Conservation (phyloP, 2,329 filamentous ascomycete species). For the Microdochium trichocladiopsis region DNA sequence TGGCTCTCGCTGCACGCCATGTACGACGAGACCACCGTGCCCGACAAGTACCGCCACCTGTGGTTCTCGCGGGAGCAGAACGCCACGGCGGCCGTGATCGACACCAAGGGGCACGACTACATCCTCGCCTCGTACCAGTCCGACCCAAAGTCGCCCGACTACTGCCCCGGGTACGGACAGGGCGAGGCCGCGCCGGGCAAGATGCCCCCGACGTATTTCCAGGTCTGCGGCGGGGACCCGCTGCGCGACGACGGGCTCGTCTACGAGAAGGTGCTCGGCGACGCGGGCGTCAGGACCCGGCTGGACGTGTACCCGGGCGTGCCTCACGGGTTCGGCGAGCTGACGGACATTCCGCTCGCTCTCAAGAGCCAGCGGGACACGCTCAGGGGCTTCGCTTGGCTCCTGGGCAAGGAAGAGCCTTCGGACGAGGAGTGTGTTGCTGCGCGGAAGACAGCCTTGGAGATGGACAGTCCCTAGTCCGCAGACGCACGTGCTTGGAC, state of each 20-base stretch:
- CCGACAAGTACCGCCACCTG: not conserved
- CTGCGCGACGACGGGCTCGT: conserved; percentile 44
- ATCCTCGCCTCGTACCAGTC: not conserved
- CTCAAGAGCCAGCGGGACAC: conserved; percentile 16
- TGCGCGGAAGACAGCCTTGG: not conserved
- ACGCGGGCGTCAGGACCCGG: conserved; percentile 30
- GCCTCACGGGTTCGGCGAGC: conserved; percentile 14
- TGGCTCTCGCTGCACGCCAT: not conserved
- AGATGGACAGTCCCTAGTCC: not conserved
- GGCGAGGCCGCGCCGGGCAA: not conserved
- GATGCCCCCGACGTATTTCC: conserved; percentile 39
- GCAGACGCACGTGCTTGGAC: too few species aligned
- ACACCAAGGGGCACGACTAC: not conserved
- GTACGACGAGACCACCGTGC: not conserved
- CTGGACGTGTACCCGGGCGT: conserved; percentile 24
- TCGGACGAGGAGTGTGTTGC: not conserved
- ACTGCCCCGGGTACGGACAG: not conserved
- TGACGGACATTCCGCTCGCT: conserved; percentile 16
- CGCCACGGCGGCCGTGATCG: not conserved
- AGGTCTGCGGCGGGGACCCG: conserved; percentile 41
- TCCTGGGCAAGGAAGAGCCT: conserved; percentile 5
- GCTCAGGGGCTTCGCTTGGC: conserved; percentile 13
- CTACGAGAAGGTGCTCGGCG: conserved; percentile 38
- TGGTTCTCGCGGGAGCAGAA: not conserved
- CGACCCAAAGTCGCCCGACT: not conserved